These are phyloP conservation scores for Leccinellum rugosiceps DNA, from an alignment of 768 basidiomycete species.

Conservation along the genomic window DNA sequence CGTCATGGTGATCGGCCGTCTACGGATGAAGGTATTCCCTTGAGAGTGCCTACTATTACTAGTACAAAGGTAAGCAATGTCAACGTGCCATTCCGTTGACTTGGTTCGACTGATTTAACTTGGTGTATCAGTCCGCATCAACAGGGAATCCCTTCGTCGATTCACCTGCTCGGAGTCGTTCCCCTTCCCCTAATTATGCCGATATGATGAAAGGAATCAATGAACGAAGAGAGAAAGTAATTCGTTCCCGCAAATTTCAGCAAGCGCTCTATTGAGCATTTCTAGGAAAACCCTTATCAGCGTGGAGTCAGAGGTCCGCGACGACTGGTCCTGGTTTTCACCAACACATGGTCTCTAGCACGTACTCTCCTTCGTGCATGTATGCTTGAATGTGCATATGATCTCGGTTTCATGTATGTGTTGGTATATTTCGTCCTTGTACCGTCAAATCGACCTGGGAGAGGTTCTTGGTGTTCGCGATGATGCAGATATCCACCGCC, in stretches of 20 bases:
- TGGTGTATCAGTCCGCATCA: not conserved
- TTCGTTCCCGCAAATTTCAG: not conserved
- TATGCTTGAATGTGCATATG: not conserved
- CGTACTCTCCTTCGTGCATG: not conserved
- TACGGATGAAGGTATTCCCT: not conserved
- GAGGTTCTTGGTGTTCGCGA: not conserved
- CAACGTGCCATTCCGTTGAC: not conserved
- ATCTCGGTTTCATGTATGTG: not conserved
- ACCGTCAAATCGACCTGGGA: not conserved
- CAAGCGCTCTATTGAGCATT: not conserved
- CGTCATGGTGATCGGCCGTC: not conserved
- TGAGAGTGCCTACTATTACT: not conserved
- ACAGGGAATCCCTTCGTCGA: not conserved
- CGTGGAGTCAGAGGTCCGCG: not conserved
- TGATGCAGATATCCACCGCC: not conserved
- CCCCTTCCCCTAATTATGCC: not conserved
- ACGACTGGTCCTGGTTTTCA: no score
- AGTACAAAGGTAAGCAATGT: not conserved
- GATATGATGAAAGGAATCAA: not conserved
- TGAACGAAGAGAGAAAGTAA: not conserved
- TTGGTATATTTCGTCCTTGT: not conserved
- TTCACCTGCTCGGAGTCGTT: not conserved
- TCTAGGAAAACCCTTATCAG: not conserved
- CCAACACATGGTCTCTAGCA: not conserved
- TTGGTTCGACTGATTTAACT: not conserved